Base-by-base conservation (phyloP, 148 eudicot genomes). In the Suaeda aralocaspica region DNA sequence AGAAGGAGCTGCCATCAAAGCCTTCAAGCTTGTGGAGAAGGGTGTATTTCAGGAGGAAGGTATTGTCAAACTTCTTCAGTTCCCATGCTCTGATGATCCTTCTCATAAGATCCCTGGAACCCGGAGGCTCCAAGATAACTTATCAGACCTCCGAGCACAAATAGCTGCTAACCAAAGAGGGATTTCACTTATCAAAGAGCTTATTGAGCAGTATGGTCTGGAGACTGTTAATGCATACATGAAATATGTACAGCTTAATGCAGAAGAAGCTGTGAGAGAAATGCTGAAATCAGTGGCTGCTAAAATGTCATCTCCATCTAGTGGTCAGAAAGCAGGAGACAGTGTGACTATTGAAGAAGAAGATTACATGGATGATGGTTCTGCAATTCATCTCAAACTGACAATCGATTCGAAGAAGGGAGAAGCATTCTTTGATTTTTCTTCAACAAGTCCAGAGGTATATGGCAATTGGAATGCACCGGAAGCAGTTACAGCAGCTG, bases 161-260 rank as follows among this genome's bases (percentile, higher is more conserved):
- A 85, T 94, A 59, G 99, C 99, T 69, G 99, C 99, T 42, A 93
- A 94, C 57, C 99, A 91, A 79, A 87, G 99, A 89, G 99, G 99
- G 74, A 94, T 94, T 48, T 81, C 96, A 8, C 97, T 94, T 53
- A 94, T 94, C 76, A 89, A 87, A 63, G 99, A 94, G 83, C 97
- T 94, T 59, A 94, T 94, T 61, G 93, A 91, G 68, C 99, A 91
- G 41, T 94, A 94, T 63, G 93, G 97, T 57, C 63, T 87, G 75
- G 84, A 87, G 36, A 87, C 78, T 39, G 99, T 94, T 28, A 92
- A 94, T 79, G 87, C 99, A 62, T 94, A 94, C 82, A 94, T 94
- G 99, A 82, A 70, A 28, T 82, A 92, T 74, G 96, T 90, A 60
- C 98, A 92, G 80, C 80, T 70, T 39, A 92, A 92, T 65, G 96